A percentile compares a stretch with the other conserved stretches of the same genome.
Evolutionary conservation across 2,329 filamentous ascomycete species (phyloP).

Genomic region (Tolypocladium sp.): DNA sequence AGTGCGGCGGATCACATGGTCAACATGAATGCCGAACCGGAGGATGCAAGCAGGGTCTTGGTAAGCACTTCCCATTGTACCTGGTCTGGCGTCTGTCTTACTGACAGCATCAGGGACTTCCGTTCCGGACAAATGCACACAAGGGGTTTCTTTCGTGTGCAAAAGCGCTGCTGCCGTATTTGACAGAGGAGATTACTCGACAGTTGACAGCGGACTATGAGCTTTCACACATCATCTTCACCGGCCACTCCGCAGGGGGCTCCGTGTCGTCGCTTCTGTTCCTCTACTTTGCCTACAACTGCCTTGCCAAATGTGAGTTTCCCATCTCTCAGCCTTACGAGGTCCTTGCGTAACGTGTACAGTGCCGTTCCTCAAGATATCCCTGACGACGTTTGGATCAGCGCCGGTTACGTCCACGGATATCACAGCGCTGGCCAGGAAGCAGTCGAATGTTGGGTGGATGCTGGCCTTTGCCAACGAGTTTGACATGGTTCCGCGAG

Average conservation of each 20-base stretch:
- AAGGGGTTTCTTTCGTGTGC: slow-evolving; percentile 12
- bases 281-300: slow-evolving; percentile 5
- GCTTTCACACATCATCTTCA: slow-evolving; percentile 8
- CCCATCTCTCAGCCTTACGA: too few relatives aligned
- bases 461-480: slow-evolving; percentile 11
- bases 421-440: slow-evolving; percentile 1
- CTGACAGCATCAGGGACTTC: background rate
- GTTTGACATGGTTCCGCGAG: slow-evolving; percentile 11
- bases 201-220: slow-evolving; percentile 1
- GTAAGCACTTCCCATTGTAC: background rate
- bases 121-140: slow-evolving; percentile 4
- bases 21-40: slow-evolving; percentile 9
- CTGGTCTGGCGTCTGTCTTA: background rate
- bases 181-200: slow-evolving; percentile 4
- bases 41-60: slow-evolving; percentile 1
- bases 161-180: slow-evolving; percentile 6
- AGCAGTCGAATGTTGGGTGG: slow-evolving; percentile 1
- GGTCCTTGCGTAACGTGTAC: too few relatives aligned
- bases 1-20: slow-evolving; percentile 13
- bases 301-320: background rate
- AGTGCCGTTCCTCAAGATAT: slow-evolving; percentile 5
- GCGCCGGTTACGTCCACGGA: slow-evolving; percentile 9
- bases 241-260: slow-evolving; percentile 14
- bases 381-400: slow-evolving; percentile 11
- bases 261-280: slow-evolving; percentile 11